A percentile compares a stretch with the other conserved stretches of the same genome.
Conservation (phyloP, 1,284 basidiomycete species). For the Sporisorium exsertum region DNA sequence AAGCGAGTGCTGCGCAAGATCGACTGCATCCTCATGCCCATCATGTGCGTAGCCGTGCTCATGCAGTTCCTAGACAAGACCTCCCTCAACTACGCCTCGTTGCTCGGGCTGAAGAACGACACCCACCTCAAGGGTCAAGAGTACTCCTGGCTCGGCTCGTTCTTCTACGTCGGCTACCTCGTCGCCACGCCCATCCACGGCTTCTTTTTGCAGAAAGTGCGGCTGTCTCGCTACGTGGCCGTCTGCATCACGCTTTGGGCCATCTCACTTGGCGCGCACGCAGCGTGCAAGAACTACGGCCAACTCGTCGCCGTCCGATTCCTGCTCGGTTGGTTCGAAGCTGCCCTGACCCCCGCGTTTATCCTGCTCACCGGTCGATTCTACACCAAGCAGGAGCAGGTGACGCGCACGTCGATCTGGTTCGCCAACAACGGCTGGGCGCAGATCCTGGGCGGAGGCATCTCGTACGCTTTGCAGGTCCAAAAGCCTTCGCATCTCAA, state of each 20-base stretch:
- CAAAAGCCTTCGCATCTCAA: slow-evolving; percentile 40
- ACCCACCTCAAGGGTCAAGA: slow-evolving; percentile 54
- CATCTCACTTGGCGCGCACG: slow-evolving; percentile 59
- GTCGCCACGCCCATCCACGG: slow-evolving; percentile 42
- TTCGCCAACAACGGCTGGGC: slow-evolving; percentile 62
- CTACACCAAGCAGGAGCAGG: slow-evolving; percentile 57
- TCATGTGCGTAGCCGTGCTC: slow-evolving; percentile 55
- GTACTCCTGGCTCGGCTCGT: slow-evolving; percentile 61
- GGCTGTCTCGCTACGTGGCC: slow-evolving; percentile 63
- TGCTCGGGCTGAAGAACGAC: slow-evolving; percentile 62
- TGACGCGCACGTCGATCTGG: slow-evolving; percentile 56
- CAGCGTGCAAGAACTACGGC: slow-evolving; percentile 56
- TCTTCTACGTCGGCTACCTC: slow-evolving; percentile 67
- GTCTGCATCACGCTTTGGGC: slow-evolving; percentile 70
- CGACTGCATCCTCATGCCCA: slow-evolving; percentile 61
- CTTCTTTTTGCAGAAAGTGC: slow-evolving; percentile 43
- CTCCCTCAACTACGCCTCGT: slow-evolving; percentile 56
- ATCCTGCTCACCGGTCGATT: slow-evolving; percentile 60
- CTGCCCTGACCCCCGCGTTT: slow-evolving; percentile 54
- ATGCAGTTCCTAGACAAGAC: slow-evolving; percentile 67
- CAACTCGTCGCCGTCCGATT: slow-evolving; percentile 59
- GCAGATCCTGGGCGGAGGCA: slow-evolving; percentile 59
- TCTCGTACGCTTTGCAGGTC: slow-evolving; percentile 56
- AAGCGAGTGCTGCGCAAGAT: slow-evolving; percentile 61
- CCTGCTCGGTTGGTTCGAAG: slow-evolving; percentile 66